Conservation (phyloP, 495 filamentous ascomycete species). For the Xanthoparmelia taractica region DNA sequence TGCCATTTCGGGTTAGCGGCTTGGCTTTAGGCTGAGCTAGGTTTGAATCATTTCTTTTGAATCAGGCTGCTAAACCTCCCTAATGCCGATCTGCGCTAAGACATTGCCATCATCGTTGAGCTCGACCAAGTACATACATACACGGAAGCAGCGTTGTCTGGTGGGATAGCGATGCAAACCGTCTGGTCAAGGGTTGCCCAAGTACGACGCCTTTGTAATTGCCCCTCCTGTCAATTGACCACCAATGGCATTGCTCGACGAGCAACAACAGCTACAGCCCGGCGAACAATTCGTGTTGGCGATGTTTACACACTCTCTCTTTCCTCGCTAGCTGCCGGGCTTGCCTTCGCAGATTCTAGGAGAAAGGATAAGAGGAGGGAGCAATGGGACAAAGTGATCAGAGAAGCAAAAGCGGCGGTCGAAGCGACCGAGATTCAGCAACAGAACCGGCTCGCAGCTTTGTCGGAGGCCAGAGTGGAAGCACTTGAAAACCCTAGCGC, state of each 20-base stretch:
- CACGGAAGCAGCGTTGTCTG: not conserved
- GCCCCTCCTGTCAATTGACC: conserved; percentile 45
- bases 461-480: conserved; percentile 7
- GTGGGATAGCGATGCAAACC: conserved; percentile 43
- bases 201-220: conserved; percentile 47
- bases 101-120: no score
- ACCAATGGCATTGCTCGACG: conserved; percentile 39
- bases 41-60: no score
- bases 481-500: not conserved
- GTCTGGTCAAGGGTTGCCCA: conserved; percentile 53
- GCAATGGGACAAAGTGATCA: conserved; percentile 50
- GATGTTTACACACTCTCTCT: conserved; percentile 56
- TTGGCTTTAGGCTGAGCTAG: no score
- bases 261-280: conserved; percentile 35
- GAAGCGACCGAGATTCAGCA: conserved; percentile 25
- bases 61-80: no score
- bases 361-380: conserved; percentile 45
- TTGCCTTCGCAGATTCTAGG: conserved; percentile 47
- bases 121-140: not conserved
- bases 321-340: conserved; percentile 52
- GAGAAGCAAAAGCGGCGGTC: conserved; percentile 40
- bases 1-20: no score
- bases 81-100: no score
- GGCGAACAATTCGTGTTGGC: conserved; percentile 38
- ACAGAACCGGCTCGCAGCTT: conserved; percentile 15